Evolutionary conservation across 352 stramenopile species (phyloP).

Genomic region (Hyaloperonospora arabidopsidis): DNA sequence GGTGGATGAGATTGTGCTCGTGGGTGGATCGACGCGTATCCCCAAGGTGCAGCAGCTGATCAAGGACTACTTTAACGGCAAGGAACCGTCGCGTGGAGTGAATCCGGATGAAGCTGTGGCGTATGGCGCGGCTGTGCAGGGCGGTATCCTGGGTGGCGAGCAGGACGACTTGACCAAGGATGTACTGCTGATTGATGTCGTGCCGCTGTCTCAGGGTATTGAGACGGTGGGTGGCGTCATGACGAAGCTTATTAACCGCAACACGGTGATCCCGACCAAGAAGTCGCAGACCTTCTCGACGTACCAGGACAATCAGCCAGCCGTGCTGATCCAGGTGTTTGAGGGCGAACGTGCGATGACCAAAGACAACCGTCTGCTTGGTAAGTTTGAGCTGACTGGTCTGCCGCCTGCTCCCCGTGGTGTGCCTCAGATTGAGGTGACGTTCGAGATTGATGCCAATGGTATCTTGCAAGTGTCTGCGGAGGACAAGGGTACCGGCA

Average conservation of each 20-base stretch:
- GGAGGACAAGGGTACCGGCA: conserved; percentile 98
- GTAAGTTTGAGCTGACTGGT: conserved; percentile 98
- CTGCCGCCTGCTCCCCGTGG: conserved; percentile 96
- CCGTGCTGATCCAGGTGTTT: conserved; percentile 88
- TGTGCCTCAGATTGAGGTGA: conserved; percentile 98
- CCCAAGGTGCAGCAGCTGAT: conserved; percentile 95
- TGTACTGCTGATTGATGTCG: conserved; percentile 96
- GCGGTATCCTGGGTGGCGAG: conserved; percentile 91
- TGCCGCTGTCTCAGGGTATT: conserved; percentile 96
- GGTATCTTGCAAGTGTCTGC: conserved; percentile 98
- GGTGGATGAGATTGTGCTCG: conserved; percentile 97
- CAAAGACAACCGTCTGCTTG: conserved; percentile 98
- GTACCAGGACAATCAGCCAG: conserved; percentile 97
- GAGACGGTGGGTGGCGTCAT: conserved; percentile 98
- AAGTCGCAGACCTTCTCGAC: conserved; percentile 99
- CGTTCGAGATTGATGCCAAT: conserved; percentile 95
- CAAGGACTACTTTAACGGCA: conserved; percentile 98
- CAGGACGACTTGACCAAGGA: conserved; percentile 88
- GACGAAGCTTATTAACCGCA: conserved; percentile 98
- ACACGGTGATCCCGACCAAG: conserved; percentile 97
- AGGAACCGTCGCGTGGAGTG: conserved; percentile 87
- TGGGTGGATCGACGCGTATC: conserved; percentile 98
- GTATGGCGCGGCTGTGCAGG: conserved; percentile 96
- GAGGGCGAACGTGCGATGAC: conserved; percentile 99
- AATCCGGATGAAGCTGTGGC: conserved; percentile 98